Percentiles rank a stretch among this genome's conserved stretches.
Conservation (phyloP, 805 yeast genomes). For the Debaryomyces prosopidis region DNA sequence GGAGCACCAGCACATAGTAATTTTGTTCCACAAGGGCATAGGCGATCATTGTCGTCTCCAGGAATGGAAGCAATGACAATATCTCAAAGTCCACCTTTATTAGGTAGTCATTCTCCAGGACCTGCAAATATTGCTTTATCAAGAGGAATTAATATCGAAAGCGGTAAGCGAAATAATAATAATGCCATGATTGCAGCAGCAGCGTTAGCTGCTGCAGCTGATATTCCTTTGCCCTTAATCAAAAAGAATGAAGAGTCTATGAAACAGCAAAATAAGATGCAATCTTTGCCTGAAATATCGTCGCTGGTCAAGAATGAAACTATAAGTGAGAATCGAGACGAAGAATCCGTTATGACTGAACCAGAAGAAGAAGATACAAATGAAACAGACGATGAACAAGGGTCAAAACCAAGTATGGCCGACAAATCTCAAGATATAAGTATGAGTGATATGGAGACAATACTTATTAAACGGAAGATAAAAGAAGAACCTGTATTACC, state of each 20-base stretch:
- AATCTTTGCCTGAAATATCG: too few species aligned
- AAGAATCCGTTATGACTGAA: constrained; percentile 9
- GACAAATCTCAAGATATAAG: neutral
- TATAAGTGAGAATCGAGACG: neutral
- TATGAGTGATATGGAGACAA: neutral
- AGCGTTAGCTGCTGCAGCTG: constrained; percentile 81
- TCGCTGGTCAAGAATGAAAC: neutral
- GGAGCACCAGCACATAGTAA: constrained; percentile 17
- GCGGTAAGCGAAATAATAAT: constrained; percentile 33
- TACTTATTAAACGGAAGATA: neutral
- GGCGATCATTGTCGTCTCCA: neutral
- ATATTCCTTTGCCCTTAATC: constrained; percentile 60
- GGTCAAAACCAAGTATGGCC: neutral
- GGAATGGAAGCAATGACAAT: neutral
- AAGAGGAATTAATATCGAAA: constrained; percentile 36
- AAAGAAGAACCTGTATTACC: too few species aligned
- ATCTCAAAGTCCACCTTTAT: constrained; percentile 2
- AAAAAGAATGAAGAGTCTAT: constrained; percentile 11
- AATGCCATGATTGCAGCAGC: constrained; percentile 79
- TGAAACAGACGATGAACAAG: constrained; percentile 23
- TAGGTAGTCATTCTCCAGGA: constrained; percentile 34
- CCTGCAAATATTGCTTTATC: constrained; percentile 46
- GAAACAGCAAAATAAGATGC: too few species aligned
- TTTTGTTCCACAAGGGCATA: constrained; percentile 1
- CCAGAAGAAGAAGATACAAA: constrained; percentile 19